A percentile compares a stretch with the other conserved stretches of the same genome.
phyloP scores from a whole-genome alignment of 139 green algal genomes.

The Yamagishiella unicocca region DNA sequence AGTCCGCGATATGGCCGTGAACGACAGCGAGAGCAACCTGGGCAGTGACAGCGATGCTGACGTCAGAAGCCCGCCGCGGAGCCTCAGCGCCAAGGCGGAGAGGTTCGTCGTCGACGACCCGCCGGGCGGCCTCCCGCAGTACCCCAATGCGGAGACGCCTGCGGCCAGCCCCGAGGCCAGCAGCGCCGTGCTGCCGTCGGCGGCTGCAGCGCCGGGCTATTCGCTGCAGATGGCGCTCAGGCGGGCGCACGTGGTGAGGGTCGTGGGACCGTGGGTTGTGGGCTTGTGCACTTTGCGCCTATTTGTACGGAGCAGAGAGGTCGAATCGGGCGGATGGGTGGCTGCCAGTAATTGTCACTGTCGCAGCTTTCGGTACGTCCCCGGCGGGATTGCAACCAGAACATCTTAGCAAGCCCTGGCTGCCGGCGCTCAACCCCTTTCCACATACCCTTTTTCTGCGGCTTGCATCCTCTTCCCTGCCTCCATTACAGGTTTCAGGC shows the following conservation, averaged over 20 bases:
- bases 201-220: neutral
- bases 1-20: neutral
- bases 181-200: neutral
- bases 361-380: no score
- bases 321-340: no score
- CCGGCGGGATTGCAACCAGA: no score
- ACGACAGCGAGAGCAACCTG: neutral
- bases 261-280: no score
- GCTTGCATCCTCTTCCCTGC: no score
- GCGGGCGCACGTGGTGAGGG: constrained; percentile 1
- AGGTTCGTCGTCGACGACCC: neutral
- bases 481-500: neutral
- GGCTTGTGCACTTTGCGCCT: neutral
- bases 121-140: neutral
- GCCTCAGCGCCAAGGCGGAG: neutral
- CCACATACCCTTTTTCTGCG: no score
- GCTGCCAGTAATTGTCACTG: no score
- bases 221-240: constrained; percentile 18
- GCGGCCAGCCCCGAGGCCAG: constrained; percentile 14
- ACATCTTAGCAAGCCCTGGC: no score
- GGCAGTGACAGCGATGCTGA: neutral
- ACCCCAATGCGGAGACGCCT: neutral
- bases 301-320: neutral
- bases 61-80: neutral
- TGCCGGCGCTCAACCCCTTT: no score